A percentile compares a stretch with the other conserved stretches of the same genome.
Conservation (phyloP, 805 yeast genomes). For the Candida vaughaniae region DNA sequence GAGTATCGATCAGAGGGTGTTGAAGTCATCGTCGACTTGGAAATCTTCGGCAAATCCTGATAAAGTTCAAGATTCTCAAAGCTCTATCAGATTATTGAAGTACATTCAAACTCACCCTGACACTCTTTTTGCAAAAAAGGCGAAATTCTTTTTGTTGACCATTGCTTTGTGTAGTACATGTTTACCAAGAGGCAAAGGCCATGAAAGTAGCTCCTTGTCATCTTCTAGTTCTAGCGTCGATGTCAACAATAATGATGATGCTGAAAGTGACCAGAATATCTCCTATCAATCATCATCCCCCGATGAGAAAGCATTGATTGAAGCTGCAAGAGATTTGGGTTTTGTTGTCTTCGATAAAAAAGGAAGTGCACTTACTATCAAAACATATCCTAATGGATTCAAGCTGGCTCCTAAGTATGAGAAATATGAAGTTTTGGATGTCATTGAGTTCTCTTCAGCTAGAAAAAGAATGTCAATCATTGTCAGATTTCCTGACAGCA, state of each 20-base stretch:
- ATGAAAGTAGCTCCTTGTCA: background rate
- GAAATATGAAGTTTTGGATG: slow-evolving; percentile 71
- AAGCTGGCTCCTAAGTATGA: slow-evolving; percentile 63
- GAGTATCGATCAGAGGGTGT: slow-evolving; percentile 28
- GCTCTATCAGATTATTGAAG: slow-evolving; percentile 62
- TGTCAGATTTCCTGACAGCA: slow-evolving; percentile 70
- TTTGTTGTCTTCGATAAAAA: slow-evolving; percentile 75
- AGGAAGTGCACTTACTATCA: slow-evolving; percentile 57
- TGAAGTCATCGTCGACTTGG: slow-evolving; percentile 37
- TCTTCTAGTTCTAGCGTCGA: background rate
- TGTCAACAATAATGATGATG: slow-evolving; percentile 10
- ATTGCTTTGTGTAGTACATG: slow-evolving; percentile 90
- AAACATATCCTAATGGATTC: slow-evolving; percentile 83
- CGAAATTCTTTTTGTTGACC: slow-evolving; percentile 74
- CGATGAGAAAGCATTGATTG: slow-evolving; percentile 89
- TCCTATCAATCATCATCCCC: slow-evolving; percentile 95
- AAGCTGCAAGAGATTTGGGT: slow-evolving; percentile 95
- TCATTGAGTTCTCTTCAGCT: slow-evolving; percentile 79
- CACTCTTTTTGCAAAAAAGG: slow-evolving; percentile 65
- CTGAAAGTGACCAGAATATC: slow-evolving; percentile 34
- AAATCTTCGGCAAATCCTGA: slow-evolving; percentile 48
- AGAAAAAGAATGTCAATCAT: slow-evolving; percentile 95
- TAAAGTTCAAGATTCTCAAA: slow-evolving; percentile 39
- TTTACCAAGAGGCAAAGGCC: slow-evolving; percentile 57
- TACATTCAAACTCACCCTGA: slow-evolving; percentile 74